Base-by-base conservation (phyloP, 805 yeast species). In the Pichia paraexigua region DNA sequence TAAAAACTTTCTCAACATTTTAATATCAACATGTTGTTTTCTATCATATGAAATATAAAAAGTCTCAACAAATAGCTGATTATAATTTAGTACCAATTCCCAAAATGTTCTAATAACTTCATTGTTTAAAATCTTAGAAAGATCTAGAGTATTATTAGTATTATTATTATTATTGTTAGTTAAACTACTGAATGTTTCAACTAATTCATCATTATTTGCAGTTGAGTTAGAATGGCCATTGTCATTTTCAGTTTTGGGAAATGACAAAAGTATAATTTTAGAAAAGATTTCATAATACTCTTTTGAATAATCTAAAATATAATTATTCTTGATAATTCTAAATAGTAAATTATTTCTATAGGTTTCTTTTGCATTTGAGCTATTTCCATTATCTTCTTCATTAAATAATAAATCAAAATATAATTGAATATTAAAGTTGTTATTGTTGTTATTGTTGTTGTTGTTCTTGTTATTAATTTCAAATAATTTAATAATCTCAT, bases 401-500 rank as follows among this genome's bases (percentile, higher is more conserved):
- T 53, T 55, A 43, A 66, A 66, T 15, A 64, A 50, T 18, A 66
- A 25, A 52, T 66, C 68, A 53, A 57, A 61, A 5, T 59, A 30
- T 25, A 66, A 44, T 9, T 47, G 52, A 21, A 58, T 45, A 12
- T 45, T 39, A 12, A 43, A 18, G 20, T 43, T 27, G 20, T 43
- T 40, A 17, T 40, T 40, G 11, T 21, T 40, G 41, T 49, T 30
- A 28, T 41, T 40, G 25, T 40, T 40, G 11, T 21, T 40, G 41
- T 49, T 30, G 28, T 41, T 32, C 43, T 35, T 37, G 28, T 41
- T 27, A 41, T 28, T 24, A 49, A 53, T 21, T 40, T 45, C 43
- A 67, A 49, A 51, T 41, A 73, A 57, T 17, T 68, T 70, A 7
- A 70, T 61, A 1, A 74, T 56, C 1, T 65, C 55, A 17, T 67